phyloP scores from a whole-genome alignment of 83 land plant genomes.

The Isoetes engelmannii region DNA sequence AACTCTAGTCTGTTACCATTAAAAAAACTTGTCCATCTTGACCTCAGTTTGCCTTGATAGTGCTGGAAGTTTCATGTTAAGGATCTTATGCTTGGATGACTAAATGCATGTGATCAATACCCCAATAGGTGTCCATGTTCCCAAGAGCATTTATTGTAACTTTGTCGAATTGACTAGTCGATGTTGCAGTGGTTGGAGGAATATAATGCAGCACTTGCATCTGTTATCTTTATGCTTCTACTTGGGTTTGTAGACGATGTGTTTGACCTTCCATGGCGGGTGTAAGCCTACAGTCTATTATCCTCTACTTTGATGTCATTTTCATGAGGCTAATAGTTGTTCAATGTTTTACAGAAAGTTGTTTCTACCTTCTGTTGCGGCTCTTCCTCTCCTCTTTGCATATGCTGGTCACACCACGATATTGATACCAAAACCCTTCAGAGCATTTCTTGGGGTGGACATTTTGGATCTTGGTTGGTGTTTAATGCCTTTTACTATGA shows the following conservation, averaged over 20 bases:
- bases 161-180: not conserved
- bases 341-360: slow-evolving; percentile 51
- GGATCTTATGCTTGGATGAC: not conserved
- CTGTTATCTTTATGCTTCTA: slow-evolving; percentile 83
- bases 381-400: slow-evolving; percentile 92
- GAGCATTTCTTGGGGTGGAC: slow-evolving; percentile 53
- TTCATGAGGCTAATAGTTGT: not conserved
- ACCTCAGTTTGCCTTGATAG: slow-evolving; percentile 1
- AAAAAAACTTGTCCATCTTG: not conserved
- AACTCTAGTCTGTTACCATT: not conserved
- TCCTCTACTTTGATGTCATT: not conserved
- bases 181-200: slow-evolving; percentile 88
- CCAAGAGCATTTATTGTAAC: not conserved
- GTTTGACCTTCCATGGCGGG: slow-evolving; percentile 92
- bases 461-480: slow-evolving; percentile 63
- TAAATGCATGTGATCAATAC: not conserved
- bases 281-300: slow-evolving; percentile 46
- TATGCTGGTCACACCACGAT: slow-evolving; percentile 95
- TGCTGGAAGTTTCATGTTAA: not conserved
- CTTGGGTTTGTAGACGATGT: slow-evolving; percentile 98
- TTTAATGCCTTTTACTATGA: not conserved
- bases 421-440: slow-evolving; percentile 83
- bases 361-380: slow-evolving; percentile 82
- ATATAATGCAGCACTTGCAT: slow-evolving; percentile 93
- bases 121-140: not conserved